These are phyloP conservation scores for Noccaea caerulescens DNA, from an alignment of 345 rosid species.

Conservation along the genomic window DNA sequence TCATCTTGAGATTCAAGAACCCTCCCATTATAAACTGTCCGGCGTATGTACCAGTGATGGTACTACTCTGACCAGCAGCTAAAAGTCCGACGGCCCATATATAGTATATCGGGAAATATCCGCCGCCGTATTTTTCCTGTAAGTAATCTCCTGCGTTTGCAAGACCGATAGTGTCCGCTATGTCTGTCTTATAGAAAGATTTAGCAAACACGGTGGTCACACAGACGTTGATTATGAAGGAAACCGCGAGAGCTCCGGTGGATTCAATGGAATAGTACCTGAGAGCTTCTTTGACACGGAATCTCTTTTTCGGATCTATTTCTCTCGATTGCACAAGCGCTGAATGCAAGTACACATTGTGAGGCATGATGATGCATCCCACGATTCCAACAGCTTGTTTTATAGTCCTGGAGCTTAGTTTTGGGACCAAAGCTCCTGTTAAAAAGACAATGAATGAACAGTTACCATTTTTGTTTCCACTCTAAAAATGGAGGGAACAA, in stretches of 20 bases:
- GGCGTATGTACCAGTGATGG: slow-evolving; percentile 91
- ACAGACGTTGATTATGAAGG: slow-evolving; percentile 85
- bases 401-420: slow-evolving; percentile 86
- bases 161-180: slow-evolving; percentile 83
- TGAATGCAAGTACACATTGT: slow-evolving; percentile 94
- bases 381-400: slow-evolving; percentile 92
- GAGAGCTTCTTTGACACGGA: slow-evolving; percentile 82
- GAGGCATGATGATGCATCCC: slow-evolving; percentile 97
- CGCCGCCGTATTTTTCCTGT: slow-evolving; percentile 87
- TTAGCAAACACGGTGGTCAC: slow-evolving; percentile 90
- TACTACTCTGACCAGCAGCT: slow-evolving; percentile 98
- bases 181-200: slow-evolving; percentile 76
- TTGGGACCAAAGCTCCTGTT: slow-evolving; percentile 76
- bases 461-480: not conserved
- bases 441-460: not conserved
- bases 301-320: slow-evolving; percentile 62
- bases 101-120: slow-evolving; percentile 81
- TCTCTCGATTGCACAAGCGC: slow-evolving; percentile 96
- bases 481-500: not conserved
- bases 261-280: slow-evolving; percentile 89
- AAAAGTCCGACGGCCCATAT: slow-evolving; percentile 89
- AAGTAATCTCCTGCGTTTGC: slow-evolving; percentile 92
- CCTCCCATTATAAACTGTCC: slow-evolving; percentile 99
- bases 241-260: slow-evolving; percentile 66
- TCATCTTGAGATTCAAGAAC: slow-evolving; percentile 80